Conservation (phyloP, 2,329 filamentous ascomycete genomes). For the Fusarium miscanthi region DNA sequence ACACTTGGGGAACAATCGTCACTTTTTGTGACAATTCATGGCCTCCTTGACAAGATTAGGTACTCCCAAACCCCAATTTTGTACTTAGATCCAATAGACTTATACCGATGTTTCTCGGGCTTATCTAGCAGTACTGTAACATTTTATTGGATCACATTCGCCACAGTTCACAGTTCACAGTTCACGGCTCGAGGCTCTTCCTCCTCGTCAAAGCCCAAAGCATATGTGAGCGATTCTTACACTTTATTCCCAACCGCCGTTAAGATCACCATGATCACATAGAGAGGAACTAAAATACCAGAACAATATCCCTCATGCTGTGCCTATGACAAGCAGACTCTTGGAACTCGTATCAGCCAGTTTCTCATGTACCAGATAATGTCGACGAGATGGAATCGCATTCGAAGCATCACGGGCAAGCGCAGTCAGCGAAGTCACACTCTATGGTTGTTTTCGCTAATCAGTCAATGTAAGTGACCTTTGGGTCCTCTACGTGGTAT, state of each 20-base stretch:
- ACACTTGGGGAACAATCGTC: neutral
- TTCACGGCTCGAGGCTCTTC: neutral
- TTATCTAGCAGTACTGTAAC: fast-evolving
- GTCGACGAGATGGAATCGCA: neutral
- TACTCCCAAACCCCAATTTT: neutral
- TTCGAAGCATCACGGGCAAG: neutral
- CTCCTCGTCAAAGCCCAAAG: neutral
- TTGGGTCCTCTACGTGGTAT: neutral
- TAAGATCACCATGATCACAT: neutral
- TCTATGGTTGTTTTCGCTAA: fast-evolving
- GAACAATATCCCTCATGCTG: neutral
- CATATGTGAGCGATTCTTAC: too few relatives aligned
- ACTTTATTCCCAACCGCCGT: neutral
- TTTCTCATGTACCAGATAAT: neutral
- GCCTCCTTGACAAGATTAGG: neutral
- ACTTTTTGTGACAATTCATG: neutral
- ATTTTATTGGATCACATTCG: too few relatives aligned
- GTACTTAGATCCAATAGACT: neutral
- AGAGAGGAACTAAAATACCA: neutral
- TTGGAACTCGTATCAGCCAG: neutral
- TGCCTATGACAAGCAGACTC: too few relatives aligned
- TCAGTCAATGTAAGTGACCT: neutral
- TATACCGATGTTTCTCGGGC: fast-evolving
- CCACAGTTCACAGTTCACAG: too few relatives aligned
- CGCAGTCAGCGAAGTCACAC: too few relatives aligned